Conservation (phyloP, 305 asterid genomes). For the Fraxinus sp. region DNA sequence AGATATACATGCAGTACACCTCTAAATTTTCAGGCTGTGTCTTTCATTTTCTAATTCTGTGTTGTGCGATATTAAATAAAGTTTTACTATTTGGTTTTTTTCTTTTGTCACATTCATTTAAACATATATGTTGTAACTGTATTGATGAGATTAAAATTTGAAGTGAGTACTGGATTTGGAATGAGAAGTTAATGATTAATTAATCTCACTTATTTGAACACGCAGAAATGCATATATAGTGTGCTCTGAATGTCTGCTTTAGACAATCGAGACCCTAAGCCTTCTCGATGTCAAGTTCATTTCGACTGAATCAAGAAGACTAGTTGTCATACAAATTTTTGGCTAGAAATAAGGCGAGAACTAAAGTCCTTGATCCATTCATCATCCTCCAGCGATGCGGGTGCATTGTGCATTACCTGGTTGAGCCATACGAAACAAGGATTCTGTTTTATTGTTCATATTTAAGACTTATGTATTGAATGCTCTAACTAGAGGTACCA, state of each 20-base stretch:
- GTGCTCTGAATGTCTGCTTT: not conserved
- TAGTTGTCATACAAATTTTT: no score
- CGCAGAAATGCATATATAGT: not conserved
- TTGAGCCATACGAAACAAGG: no score
- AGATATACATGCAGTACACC: not conserved
- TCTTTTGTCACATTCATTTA: not conserved
- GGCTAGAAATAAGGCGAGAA: no score
- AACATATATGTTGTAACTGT: not conserved
- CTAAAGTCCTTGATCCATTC: not conserved
- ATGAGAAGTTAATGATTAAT: no score
- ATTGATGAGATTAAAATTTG: not conserved
- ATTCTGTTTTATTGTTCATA: no score
- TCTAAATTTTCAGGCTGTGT: no score
- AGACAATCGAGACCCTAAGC: not conserved
- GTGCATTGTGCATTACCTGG: no score
- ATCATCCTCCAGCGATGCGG: not conserved
- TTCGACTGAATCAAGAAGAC: not conserved
- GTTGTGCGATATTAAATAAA: not conserved
- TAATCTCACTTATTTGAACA: no score
- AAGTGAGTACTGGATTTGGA: not conserved
- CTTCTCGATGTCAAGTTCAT: not conserved
- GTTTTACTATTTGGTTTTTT: not conserved
- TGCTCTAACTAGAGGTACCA: no score
- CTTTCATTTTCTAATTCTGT: not conserved
- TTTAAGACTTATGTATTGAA: no score